These are phyloP conservation scores for Chlorella vulgaris DNA, from an alignment of 139 green algal genomes.

Conservation along the genomic window DNA sequence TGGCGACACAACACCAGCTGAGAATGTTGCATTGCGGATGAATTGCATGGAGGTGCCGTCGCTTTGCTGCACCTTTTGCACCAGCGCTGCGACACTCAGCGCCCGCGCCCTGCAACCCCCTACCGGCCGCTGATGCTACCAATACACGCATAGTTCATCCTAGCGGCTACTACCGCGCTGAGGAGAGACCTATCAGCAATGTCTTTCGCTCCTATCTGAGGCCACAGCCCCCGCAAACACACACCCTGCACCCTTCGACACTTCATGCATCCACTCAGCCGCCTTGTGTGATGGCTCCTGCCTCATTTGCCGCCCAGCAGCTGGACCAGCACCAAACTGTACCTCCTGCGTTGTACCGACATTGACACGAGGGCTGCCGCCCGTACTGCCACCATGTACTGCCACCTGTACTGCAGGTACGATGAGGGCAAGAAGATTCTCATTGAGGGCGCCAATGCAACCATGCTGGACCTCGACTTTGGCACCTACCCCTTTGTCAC, in stretches of 20 bases:
- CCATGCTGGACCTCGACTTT: slow-evolving; percentile 99
- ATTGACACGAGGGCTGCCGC: too few relatives aligned
- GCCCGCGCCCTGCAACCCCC: neutral
- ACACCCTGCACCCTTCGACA: neutral
- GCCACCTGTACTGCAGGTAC: slow-evolving; percentile 16
- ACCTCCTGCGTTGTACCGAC: too few relatives aligned
- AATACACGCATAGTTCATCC: slow-evolving; percentile 33
- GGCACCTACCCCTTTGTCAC: slow-evolving; percentile 99
- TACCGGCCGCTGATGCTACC: slow-evolving; percentile 8
- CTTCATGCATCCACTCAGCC: too few relatives aligned
- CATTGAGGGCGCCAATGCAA: slow-evolving; percentile 98
- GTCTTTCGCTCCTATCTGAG: slow-evolving; percentile 36
- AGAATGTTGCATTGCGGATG: too few relatives aligned
- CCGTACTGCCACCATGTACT: too few relatives aligned
- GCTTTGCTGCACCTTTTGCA: neutral
- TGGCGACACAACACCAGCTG: too few relatives aligned
- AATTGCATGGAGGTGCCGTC: neutral
- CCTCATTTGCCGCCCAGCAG: too few relatives aligned
- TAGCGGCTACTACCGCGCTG: slow-evolving; percentile 32
- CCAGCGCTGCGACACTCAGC: neutral
- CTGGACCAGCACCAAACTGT: too few relatives aligned
- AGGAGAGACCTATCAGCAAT: neutral
- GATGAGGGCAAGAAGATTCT: slow-evolving; percentile 86
- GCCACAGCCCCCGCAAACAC: neutral
- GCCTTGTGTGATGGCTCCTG: too few relatives aligned